Base-by-base conservation (phyloP, 2,329 filamentous ascomycete species). In the Akanthomyces muscarius region DNA sequence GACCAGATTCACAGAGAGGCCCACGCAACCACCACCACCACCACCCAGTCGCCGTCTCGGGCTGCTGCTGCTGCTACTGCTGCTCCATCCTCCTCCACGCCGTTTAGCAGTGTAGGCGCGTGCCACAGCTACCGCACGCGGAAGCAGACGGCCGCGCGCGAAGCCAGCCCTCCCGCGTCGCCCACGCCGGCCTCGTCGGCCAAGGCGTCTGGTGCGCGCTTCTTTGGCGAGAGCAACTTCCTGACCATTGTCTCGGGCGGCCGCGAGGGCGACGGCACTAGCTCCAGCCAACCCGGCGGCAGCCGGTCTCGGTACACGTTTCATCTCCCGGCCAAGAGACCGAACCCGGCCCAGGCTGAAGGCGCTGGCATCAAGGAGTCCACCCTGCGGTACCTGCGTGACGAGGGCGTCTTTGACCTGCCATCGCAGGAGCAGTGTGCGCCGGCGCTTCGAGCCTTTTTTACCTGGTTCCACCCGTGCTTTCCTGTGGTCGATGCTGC, bases 391-490 rank as follows among this genome's bases (percentile, higher is more conserved):
- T 82, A 80, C 64, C 78, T 83, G 3, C 77, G 77, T 14, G 77
- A 80, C 41, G 76, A 80, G 51, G 72, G 72, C 7, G 73, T 71
- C 14, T 77, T 84, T 48, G 75, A 76, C 0, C 78, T 83, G 28
- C 82, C 82, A 0, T 74, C 78, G 2, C 66, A 72, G 16, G 68
- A 75, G 2, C 74, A 78, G 21, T 78, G 78, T 48, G 71, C 79
- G 4, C 74, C 74, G 1, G 72, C 82, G 0, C 67, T 85, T 0
- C 72, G 77, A 21, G 81, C 82, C 0, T 86, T 84, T 70, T 85
- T 86, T 61, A 72, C 75, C 25, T 83, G 81, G 78, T 85, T 84
- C 59, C 83, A 86, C 65, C 81, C 83, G 0, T 81, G 80, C 61
- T 86, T 84, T 54, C 81, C 83, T 0, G 76, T 86, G 14, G 66